Conservation (phyloP, 306 rosid species). For the Medicago lupulina region DNA sequence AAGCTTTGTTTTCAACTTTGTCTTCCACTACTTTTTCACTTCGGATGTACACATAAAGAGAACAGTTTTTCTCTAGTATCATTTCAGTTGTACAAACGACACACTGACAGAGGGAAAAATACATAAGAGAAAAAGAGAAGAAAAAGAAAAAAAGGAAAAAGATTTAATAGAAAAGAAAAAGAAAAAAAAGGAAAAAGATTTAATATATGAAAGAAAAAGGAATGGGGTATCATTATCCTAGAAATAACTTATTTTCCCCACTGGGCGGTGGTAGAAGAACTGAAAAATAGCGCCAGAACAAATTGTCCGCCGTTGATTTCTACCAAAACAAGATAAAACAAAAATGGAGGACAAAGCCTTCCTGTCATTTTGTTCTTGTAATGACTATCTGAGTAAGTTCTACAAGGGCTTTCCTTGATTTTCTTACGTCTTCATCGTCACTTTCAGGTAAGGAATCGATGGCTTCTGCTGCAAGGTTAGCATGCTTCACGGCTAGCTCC, state of each 20-base stretch:
- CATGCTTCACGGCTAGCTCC: slow-evolving; percentile 86
- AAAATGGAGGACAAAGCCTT: neutral
- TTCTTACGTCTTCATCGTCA: slow-evolving; percentile 73
- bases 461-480: slow-evolving; percentile 85
- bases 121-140: neutral
- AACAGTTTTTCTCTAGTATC: neutral
- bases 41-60: neutral
- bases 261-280: slow-evolving; percentile 17
- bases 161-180: slow-evolving; percentile 24
- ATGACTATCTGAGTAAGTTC: slow-evolving; percentile 87
- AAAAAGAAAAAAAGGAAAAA: neutral
- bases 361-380: slow-evolving; percentile 74
- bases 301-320: slow-evolving; percentile 8
- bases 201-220: slow-evolving; percentile 31
- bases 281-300: slow-evolving; percentile 32
- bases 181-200: neutral
- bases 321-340: neutral
- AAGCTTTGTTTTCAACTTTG: neutral
- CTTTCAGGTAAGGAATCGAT: slow-evolving; percentile 80
- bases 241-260: slow-evolving; percentile 34
- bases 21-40: neutral
- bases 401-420: slow-evolving; percentile 82
- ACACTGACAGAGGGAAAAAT: neutral
- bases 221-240: slow-evolving; percentile 32
- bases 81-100: neutral